phyloP scores from a whole-genome alignment of 73 alveolate genomes.

The Blepharisma stoltei region DNA sequence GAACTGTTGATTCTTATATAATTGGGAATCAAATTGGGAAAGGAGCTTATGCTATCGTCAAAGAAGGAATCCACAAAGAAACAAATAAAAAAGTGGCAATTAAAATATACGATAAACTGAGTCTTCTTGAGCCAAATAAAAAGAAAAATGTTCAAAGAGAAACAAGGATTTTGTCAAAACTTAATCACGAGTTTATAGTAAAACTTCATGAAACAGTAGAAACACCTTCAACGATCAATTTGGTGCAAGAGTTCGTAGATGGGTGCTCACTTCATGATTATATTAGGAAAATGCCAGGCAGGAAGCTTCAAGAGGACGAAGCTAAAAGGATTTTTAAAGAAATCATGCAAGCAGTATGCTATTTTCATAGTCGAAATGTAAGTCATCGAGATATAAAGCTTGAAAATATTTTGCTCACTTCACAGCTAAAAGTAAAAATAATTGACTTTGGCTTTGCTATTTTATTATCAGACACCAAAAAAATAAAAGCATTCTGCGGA shows the following conservation, averaged over 20 bases:
- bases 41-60: constrained; percentile 66
- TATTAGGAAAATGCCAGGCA: constrained; percentile 44
- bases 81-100: constrained; percentile 76
- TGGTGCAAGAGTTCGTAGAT: constrained; percentile 65
- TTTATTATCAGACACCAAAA: constrained; percentile 37
- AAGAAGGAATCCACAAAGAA: constrained; percentile 33
- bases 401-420: constrained; percentile 70
- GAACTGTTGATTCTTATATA: constrained; percentile 30
- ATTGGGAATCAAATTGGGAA: constrained; percentile 47
- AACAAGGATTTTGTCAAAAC: constrained; percentile 65
- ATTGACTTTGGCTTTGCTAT: constrained; percentile 81
- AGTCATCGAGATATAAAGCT: constrained; percentile 78
- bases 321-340: constrained; percentile 60
- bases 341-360: constrained; percentile 56
- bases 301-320: constrained; percentile 64
- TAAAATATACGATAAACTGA: constrained; percentile 80
- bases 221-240: constrained; percentile 57
- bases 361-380: constrained; percentile 57
- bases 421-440: constrained; percentile 52
- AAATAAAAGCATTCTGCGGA: constrained; percentile 65
- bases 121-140: constrained; percentile 68
- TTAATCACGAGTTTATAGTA: constrained; percentile 84
- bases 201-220: constrained; percentile 89
- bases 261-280: constrained; percentile 46
- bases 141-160: constrained; percentile 77